phyloP scores from a whole-genome alignment of 2,329 filamentous ascomycete species.

The Myriosclerotinia duriaeana region DNA sequence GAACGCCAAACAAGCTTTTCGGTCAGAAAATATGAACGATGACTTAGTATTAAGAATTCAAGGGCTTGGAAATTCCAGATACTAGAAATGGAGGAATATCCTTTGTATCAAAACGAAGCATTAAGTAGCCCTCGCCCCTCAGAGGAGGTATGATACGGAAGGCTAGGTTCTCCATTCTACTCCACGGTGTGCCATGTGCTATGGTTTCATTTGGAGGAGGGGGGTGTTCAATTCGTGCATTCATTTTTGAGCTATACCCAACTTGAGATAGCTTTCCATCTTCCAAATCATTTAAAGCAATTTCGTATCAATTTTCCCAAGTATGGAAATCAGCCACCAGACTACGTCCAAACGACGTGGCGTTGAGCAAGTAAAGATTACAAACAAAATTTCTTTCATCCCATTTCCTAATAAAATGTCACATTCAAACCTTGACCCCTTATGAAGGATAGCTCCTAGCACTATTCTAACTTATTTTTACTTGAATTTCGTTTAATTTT shows the following conservation, averaged over 20 bases:
- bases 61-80: constrained; percentile 40
- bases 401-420: neutral
- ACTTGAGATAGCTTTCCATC: neutral
- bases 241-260: neutral
- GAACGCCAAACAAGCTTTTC: constrained; percentile 32
- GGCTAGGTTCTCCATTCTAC: constrained; percentile 1
- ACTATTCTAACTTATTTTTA: neutral
- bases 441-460: neutral
- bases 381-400: neutral
- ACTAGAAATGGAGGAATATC: constrained; percentile 36
- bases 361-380: constrained; percentile 2
- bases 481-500: neutral
- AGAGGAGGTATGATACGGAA: constrained; percentile 6
- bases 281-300: neutral
- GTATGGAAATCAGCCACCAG: neutral
- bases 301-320: neutral
- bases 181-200: neutral
- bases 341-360: constrained; percentile 4
- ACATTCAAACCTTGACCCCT: neutral
- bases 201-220: neutral
- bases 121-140: neutral
- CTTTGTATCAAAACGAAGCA: constrained; percentile 32
- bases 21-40: constrained; percentile 37
- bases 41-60: constrained; percentile 35
- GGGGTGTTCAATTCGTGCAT: neutral